Base-by-base conservation (phyloP, 805 yeast genomes). In the Teunomyces gatunensis region DNA sequence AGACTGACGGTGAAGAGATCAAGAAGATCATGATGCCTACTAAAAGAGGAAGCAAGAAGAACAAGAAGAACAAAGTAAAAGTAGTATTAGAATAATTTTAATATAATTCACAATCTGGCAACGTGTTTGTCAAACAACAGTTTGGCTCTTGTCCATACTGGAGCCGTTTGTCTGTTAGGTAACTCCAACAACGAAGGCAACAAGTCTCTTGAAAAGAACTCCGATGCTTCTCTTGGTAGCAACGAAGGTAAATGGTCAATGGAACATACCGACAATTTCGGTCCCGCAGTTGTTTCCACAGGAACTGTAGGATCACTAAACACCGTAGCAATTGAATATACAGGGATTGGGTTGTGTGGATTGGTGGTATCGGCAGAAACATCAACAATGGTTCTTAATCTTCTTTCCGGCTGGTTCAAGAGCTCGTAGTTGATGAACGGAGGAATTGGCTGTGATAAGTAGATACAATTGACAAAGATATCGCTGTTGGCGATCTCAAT, bases 341-440 rank as follows among this genome's bases (percentile, higher is more conserved):
- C 92, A 52, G 99, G 99, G 50, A 94, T 81, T 48, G 99, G 99
- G 74, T 94, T 94, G 77, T 90, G 92, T 51, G 97, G 97, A 70
- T 94, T 94, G 47, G 99, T 94, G 42, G 98, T 94, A 73, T 94
- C 99, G 47, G 99, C 99, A 45, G 96, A 88, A 48, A 94, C 99
- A 68, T 94, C 99, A 45, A 94, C 97, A 51, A 94, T 89, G 13
- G 95, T 89, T 69, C 92, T 82, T 64, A 94, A 80, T 55, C 78
- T 85, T 81, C 99, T 89, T 54, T 74, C 69, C 39, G 74, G 70
- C 49, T 64, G 67, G 71, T 87, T 87, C 65, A 94, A 78, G 49
- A 80, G 67, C 28, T 86, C 87, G 57, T 65, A 69, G 70, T 85
- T 81, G 63, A 89, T 78, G 66, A 94, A 94, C 45, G 98, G 97